These are phyloP conservation scores for Diaporthe ampelina DNA, from an alignment of 2,329 filamentous ascomycete genomes.

Conservation along the genomic window DNA sequence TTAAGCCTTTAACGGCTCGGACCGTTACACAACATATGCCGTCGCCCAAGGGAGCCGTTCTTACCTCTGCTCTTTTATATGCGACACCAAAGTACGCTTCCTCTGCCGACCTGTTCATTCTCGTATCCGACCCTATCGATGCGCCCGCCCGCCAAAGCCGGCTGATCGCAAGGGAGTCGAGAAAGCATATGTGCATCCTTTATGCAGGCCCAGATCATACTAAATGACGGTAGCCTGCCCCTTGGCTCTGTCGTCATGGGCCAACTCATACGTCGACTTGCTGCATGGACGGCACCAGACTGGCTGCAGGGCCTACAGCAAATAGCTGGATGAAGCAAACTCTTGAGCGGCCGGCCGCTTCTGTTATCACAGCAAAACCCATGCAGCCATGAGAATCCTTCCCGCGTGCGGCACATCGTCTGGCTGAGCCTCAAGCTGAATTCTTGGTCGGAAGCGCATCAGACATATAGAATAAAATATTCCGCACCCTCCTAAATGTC, in stretches of 20 bases:
- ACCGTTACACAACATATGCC: neutral
- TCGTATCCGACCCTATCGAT: slow-evolving; percentile 10
- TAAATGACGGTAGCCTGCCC: neutral
- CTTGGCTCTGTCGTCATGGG: neutral
- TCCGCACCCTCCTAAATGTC: neutral
- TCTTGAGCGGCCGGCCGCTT: neutral
- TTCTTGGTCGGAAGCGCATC: neutral
- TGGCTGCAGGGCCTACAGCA: neutral
- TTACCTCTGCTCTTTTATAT: neutral
- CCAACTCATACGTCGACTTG: neutral
- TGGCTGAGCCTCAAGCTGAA: neutral
- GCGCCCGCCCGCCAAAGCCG: neutral
- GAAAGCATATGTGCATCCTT: neutral
- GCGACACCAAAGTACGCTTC: neutral
- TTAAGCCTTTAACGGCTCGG: neutral
- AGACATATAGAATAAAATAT: slow-evolving; percentile 17
- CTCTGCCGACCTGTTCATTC: neutral
- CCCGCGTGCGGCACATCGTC: neutral
- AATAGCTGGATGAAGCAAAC: neutral
- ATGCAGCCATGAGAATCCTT: neutral
- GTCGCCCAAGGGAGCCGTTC: neutral
- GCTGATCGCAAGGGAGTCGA: neutral
- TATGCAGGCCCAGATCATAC: neutral
- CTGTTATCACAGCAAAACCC: neutral
- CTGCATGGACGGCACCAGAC: neutral